Conservation (phyloP, 2,329 filamentous ascomycete species). For the Nigrograna mackinnonii region DNA sequence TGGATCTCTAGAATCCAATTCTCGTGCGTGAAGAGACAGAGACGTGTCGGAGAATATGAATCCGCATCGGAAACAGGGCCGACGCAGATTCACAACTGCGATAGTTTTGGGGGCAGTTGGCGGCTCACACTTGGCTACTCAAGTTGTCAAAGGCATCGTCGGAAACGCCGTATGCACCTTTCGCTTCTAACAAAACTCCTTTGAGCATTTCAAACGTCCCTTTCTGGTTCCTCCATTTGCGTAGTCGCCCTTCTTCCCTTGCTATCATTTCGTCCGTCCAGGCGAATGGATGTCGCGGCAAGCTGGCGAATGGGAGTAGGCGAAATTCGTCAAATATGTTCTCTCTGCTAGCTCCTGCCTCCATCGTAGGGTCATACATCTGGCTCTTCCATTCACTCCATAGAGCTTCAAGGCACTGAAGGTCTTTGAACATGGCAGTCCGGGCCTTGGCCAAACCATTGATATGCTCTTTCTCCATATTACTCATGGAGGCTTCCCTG, state of each 20-base stretch:
- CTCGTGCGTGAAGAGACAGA: too few species aligned
- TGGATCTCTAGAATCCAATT: too few species aligned
- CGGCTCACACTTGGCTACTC: too few species aligned
- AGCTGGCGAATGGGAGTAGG: background rate
- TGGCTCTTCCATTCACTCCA: slow-evolving; percentile 18
- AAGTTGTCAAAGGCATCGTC: slow-evolving; percentile 1
- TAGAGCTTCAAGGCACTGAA: slow-evolving; percentile 7
- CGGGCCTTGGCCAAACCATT: slow-evolving; percentile 20
- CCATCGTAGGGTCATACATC: slow-evolving; percentile 5
- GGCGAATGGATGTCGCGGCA: background rate
- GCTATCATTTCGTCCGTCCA: background rate
- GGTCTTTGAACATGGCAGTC: slow-evolving; percentile 15
- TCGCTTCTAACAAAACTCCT: background rate
- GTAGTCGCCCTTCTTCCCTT: background rate
- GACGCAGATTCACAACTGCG: too few species aligned
- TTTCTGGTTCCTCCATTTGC: background rate
- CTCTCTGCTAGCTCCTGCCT: background rate
- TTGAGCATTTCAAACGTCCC: background rate
- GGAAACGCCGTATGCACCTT: background rate
- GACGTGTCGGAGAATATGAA: too few species aligned
- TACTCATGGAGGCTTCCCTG: slow-evolving; percentile 21
- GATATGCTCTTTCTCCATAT: slow-evolving; percentile 17
- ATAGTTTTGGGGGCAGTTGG: too few species aligned
- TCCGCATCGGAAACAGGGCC: too few species aligned
- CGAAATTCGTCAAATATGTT: background rate